Evolutionary conservation across 2,329 filamentous ascomycete genomes (phyloP).

Genomic region (Zymoseptoria pseudotritici): DNA sequence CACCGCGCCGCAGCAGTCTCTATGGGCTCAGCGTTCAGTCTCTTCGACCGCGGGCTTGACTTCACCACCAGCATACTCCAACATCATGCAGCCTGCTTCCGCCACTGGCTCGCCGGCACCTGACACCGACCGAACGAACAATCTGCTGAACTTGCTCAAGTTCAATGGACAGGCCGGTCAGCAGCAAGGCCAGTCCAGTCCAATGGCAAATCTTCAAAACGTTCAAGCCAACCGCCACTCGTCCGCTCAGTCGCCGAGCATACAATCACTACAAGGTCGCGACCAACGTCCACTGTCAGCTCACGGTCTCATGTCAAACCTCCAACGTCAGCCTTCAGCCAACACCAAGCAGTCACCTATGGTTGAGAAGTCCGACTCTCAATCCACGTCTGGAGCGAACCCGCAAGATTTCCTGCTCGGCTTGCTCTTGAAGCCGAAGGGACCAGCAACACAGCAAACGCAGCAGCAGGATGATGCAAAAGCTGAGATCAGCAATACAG

Average conservation of each 20-base stretch:
- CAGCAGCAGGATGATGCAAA: slow-evolving; percentile 6
- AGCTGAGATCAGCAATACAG: slow-evolving; percentile 9
- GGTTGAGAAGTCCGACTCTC: slow-evolving; percentile 25
- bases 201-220: slow-evolving; percentile 32
- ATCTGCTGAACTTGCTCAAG: slow-evolving; percentile 58
- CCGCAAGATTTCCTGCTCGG: slow-evolving; percentile 76
- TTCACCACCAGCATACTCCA: background rate
- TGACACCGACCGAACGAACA: slow-evolving; percentile 33
- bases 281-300: slow-evolving; percentile 39
- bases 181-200: slow-evolving; percentile 27
- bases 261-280: slow-evolving; percentile 5
- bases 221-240: slow-evolving; percentile 17
- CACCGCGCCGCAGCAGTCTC: background rate
- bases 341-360: slow-evolving; percentile 18
- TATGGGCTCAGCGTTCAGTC: background rate
- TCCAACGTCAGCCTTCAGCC: slow-evolving; percentile 43
- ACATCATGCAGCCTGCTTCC: background rate
- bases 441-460: slow-evolving; percentile 20
- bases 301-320: slow-evolving; percentile 50
- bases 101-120: slow-evolving; percentile 32
- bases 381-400: slow-evolving; percentile 19
- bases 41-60: background rate
- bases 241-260: slow-evolving; percentile 12
- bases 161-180: slow-evolving; percentile 45
- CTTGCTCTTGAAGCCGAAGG: slow-evolving; percentile 62